Conservation (phyloP, 768 basidiomycete genomes). For the Suillus sp. region DNA sequence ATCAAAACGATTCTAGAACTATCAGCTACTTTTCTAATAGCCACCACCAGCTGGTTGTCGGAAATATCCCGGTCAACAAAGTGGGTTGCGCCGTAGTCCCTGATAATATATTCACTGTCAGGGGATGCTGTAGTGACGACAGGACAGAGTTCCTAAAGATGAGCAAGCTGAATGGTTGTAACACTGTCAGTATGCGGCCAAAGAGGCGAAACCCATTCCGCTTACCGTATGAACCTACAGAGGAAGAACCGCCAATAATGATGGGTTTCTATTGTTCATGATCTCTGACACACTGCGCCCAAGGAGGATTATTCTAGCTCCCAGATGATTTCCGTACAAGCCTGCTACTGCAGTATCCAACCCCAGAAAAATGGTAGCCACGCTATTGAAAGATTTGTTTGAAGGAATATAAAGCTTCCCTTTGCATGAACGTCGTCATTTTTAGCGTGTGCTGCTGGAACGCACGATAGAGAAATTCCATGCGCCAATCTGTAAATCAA, state of each 20-base stretch:
- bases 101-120: conserved; percentile 32
- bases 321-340: conserved; percentile 42
- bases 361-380: conserved; percentile 47
- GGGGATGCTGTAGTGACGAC: conserved; percentile 44
- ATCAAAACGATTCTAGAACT: conserved; percentile 32
- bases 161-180: conserved; percentile 43
- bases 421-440: conserved; percentile 37
- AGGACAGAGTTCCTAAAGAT: conserved; percentile 41
- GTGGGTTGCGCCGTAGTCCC: conserved; percentile 42
- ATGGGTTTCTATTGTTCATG: conserved; percentile 46
- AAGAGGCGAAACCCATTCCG: conserved; percentile 14
- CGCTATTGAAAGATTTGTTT: conserved; percentile 46
- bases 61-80: conserved; percentile 38
- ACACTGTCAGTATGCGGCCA: neutral
- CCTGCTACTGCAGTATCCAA: conserved; percentile 51
- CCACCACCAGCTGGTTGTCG: conserved; percentile 19
- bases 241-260: conserved; percentile 51
- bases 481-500: conserved; percentile 31
- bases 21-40: conserved; percentile 31
- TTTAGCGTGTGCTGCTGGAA: conserved; percentile 46
- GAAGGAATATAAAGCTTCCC: conserved; percentile 40
- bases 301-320: conserved; percentile 42
- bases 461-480: conserved; percentile 26
- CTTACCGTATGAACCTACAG: conserved; percentile 50
- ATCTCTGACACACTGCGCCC: conserved; percentile 33